Evolutionary conservation across 441 rosid species (phyloP), one percentile per base, ranked within the genome.

Genomic region (Brassica balearica): DNA sequence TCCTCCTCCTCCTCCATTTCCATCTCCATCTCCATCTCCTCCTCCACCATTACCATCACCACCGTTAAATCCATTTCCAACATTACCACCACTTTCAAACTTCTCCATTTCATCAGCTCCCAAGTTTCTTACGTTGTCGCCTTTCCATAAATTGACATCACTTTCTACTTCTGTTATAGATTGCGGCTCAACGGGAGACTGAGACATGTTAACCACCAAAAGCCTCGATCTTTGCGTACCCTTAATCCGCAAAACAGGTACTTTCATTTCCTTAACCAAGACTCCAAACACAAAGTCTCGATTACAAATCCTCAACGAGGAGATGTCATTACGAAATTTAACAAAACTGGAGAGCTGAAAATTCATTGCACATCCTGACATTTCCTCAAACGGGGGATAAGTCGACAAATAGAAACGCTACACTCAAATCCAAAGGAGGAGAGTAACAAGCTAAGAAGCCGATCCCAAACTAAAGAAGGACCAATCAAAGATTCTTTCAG

Each of bases 31-130:
- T 5, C 84, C 87, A 8, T 87, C 86, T 2, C 89, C 87, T 2
- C 89, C 86, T 5, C 83, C 85, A 23, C 90, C 93, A 75, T 84
- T 85, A 76, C 91, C 92, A 12, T 76, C 86, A 68, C 61, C 68
- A 14, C 88, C 56, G 14, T 48, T 1, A 46, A 46, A 46, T 5
- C 51, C 51, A 43, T 43, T 14, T 43, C 51, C 51, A 43, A 11
- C 53, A 46, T 46, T 11, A 12, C 56, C 89, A 78, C 71, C 77
- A 77, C 11, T n/a, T 36, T 74, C 87, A 22, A 77, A 74, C 58
- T 78, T 77, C 60, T n/a, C 32, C 38, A 74, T 83, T 69, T 29
- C 48, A n/a, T 68, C 83, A 32, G 27, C 73, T 69, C 67, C 85
- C 68, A 82, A 77, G 69, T 71, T 78, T 22, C 63, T 36, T 77